Conservation (phyloP, 805 yeast species). For the Wickerhamomyces sydowiorum region DNA sequence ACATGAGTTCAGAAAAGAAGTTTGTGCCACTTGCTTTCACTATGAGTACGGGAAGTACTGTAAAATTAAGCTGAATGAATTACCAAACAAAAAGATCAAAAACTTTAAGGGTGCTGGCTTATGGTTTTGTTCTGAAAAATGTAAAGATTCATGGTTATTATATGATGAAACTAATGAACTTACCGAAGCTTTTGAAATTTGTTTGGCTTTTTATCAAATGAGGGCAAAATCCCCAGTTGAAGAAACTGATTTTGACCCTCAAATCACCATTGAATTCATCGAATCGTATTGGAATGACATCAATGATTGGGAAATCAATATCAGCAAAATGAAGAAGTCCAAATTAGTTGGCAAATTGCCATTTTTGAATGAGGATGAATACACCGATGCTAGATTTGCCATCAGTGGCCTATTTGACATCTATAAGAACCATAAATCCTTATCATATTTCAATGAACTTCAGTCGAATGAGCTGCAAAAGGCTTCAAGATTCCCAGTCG, state of each 20-base stretch:
- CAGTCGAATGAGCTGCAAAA: conserved; percentile 50
- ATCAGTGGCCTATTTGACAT: conserved; percentile 31
- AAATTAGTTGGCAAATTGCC: conserved; percentile 35
- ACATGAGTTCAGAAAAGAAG: conserved; percentile 56
- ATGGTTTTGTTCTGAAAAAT: conserved; percentile 49
- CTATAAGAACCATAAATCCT: conserved; percentile 14
- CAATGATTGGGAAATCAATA: conserved; percentile 30
- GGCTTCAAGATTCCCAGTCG: conserved; percentile 38
- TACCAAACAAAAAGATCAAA: conserved; percentile 9
- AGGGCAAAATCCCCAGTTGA: conserved; percentile 24
- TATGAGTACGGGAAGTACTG: conserved; percentile 43
- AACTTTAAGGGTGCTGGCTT: conserved; percentile 34
- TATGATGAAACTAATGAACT: conserved; percentile 33
- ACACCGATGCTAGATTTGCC: conserved; percentile 44
- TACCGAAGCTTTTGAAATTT: conserved; percentile 27
- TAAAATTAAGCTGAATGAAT: conserved; percentile 31
- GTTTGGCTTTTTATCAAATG: conserved; percentile 16
- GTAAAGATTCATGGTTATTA: conserved; percentile 31
- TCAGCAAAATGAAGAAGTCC: conserved; percentile 28
- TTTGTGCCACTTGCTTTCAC: conserved; percentile 47
- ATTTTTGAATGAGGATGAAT: conserved; percentile 45
- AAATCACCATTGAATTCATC: conserved; percentile 16
- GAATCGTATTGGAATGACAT: conserved; percentile 33
- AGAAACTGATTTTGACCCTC: conserved; percentile 7
- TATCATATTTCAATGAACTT: conserved; percentile 29